phyloP scores from a whole-genome alignment of 2,329 filamentous ascomycete species.

The Exophiala dermatitidis region DNA sequence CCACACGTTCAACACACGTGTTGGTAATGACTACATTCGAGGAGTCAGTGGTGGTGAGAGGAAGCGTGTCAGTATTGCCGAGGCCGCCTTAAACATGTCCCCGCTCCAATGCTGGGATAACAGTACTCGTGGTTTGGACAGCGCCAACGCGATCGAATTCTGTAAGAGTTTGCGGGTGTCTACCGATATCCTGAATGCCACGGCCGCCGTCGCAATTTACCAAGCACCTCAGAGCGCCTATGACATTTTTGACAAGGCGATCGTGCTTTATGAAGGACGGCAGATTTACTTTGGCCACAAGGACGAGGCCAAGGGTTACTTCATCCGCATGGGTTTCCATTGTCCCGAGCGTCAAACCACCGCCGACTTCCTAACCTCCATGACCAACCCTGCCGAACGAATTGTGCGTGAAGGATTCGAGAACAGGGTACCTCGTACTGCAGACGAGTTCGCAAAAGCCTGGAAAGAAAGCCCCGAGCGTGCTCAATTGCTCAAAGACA shows the following conservation, averaged over 20 bases:
- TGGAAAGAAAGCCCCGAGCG: conserved; percentile 51
- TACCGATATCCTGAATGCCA: conserved; percentile 44
- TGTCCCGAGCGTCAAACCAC: conserved; percentile 64
- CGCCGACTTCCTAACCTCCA: conserved; percentile 63
- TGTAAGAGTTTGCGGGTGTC: conserved; percentile 46
- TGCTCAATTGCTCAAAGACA: conserved; percentile 36
- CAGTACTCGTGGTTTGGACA: conserved; percentile 47
- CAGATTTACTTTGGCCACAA: conserved; percentile 71
- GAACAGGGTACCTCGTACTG: conserved; percentile 56
- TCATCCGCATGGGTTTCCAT: conserved; percentile 61
- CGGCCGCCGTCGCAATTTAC: conserved; percentile 54
- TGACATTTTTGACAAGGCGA: conserved; percentile 65
- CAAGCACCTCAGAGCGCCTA: conserved; percentile 47
- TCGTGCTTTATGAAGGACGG: conserved; percentile 67
- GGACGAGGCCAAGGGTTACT: conserved; percentile 55
- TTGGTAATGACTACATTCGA: conserved; percentile 52
- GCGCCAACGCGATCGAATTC: conserved; percentile 54
- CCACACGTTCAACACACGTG: conserved; percentile 43
- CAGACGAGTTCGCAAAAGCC: conserved; percentile 58
- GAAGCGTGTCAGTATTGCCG: conserved; percentile 56
- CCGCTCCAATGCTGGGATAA: conserved; percentile 43
- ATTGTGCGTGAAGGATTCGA: conserved; percentile 54
- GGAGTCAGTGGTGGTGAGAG: conserved; percentile 57
- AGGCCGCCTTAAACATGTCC: conserved; percentile 42
- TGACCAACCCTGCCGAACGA: conserved; percentile 60